Conservation (phyloP, 495 filamentous ascomycete species). For the Lasiosphaeria miniovina region DNA sequence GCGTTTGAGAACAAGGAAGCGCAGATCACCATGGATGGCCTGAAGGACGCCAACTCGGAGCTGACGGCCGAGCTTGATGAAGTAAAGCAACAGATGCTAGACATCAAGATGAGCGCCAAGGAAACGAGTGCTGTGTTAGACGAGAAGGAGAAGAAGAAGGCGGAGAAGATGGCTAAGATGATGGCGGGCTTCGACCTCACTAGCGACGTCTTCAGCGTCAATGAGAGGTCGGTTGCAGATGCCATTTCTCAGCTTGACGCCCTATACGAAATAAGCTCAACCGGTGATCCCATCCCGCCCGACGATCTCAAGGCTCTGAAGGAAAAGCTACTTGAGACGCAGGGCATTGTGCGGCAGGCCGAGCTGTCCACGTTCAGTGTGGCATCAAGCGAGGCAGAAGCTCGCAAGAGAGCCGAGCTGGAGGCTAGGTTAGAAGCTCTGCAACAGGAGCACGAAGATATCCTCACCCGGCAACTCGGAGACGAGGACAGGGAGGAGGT, state of each 20-base stretch:
- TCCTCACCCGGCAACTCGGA: constrained; percentile 75
- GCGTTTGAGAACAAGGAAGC: constrained; percentile 96
- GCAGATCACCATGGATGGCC: constrained; percentile 92
- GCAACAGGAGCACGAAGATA: constrained; percentile 75
- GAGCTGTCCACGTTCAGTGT: constrained; percentile 69
- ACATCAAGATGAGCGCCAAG: constrained; percentile 92
- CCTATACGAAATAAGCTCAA: constrained; percentile 69
- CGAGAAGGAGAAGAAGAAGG: constrained; percentile 98
- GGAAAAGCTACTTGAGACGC: constrained; percentile 75
- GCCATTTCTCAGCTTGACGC: constrained; percentile 78
- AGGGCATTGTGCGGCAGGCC: constrained; percentile 89
- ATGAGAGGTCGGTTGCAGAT: constrained; percentile 77
- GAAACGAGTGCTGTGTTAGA: constrained; percentile 83
- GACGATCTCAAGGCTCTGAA: constrained; percentile 77
- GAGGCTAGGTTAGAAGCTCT: constrained; percentile 69
- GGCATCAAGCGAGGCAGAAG: constrained; percentile 58
- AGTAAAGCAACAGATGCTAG: constrained; percentile 92
- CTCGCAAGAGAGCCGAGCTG: constrained; percentile 65
- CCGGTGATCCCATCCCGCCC: constrained; percentile 74
- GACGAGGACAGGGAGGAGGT: constrained; percentile 80
- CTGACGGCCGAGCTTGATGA: constrained; percentile 89
- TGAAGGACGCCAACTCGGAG: constrained; percentile 93
- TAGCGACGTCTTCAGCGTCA: constrained; percentile 84
- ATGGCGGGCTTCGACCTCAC: constrained; percentile 97
- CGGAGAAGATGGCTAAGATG: constrained; percentile 99